phyloP scores from a whole-genome alignment of 352 stramenopile genomes.

The Paralagenidium karlingii region DNA sequence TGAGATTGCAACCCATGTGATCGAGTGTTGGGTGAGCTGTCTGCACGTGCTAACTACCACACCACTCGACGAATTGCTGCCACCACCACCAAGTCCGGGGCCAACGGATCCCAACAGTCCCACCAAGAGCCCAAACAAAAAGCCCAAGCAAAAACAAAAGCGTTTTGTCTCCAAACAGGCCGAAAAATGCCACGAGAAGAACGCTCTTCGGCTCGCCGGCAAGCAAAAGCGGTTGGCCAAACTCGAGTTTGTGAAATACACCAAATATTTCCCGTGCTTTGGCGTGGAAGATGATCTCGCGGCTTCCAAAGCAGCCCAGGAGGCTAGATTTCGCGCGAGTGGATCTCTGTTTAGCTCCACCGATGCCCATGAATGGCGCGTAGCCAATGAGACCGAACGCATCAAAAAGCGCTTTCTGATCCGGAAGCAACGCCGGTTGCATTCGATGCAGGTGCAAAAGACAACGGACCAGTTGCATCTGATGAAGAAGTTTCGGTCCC shows the following conservation, averaged over 20 bases:
- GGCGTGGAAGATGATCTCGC: too few relatives aligned
- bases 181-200: constrained; percentile 30
- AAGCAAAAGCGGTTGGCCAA: constrained; percentile 21
- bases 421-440: constrained; percentile 17
- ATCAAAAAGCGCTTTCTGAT: constrained; percentile 21
- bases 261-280: too few relatives aligned
- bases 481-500: constrained; percentile 24
- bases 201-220: constrained; percentile 22
- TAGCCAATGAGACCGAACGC: constrained; percentile 25
- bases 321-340: too few relatives aligned
- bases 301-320: too few relatives aligned
- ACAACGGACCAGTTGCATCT: constrained; percentile 28
- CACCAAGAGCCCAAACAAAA: neutral
- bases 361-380: constrained; percentile 28
- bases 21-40: too few relatives aligned
- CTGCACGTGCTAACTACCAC: too few relatives aligned
- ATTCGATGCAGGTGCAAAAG: constrained; percentile 24
- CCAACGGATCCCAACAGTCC: too few relatives aligned
- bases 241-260: constrained; percentile 17
- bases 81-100: too few relatives aligned
- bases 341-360: constrained; percentile 35
- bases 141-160: too few relatives aligned
- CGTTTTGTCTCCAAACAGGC: constrained; percentile 36
- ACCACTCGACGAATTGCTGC: too few relatives aligned
- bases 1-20: too few relatives aligned